phyloP scores from a whole-genome alignment of 306 rosid genomes.

The Elaeagnus macrophylla region DNA sequence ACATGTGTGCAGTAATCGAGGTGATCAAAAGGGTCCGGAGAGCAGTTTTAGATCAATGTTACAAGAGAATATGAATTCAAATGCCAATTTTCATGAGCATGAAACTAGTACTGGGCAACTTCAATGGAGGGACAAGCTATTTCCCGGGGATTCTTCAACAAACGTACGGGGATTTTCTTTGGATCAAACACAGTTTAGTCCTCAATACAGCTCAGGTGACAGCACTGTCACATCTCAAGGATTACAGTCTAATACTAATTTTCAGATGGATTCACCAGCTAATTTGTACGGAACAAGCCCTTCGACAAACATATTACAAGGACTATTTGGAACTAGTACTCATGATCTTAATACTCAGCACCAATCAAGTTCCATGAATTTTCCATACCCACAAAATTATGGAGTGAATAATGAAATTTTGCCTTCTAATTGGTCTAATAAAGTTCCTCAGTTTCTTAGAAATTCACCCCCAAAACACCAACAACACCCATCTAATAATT shows the following conservation, averaged over 20 bases:
- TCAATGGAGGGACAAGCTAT: conserved; percentile 67
- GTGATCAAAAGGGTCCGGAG: conserved; percentile 43
- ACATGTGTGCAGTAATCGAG: conserved; percentile 12
- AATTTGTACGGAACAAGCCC: conserved; percentile 46
- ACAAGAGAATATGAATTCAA: conserved; percentile 55
- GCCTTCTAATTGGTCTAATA: conserved; percentile 30
- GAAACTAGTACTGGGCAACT: conserved; percentile 44
- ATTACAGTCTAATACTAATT: conserved; percentile 22
- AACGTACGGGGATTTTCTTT: conserved; percentile 37
- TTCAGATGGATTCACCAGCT: conserved; percentile 38
- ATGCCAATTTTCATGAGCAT: conserved; percentile 44
- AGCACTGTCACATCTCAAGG: conserved; percentile 61
- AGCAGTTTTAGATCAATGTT: conserved; percentile 58
- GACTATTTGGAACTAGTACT: conserved; percentile 39
- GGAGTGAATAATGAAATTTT: conserved; percentile 41
- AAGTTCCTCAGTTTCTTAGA: conserved; percentile 73
- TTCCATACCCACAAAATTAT: conserved; percentile 38
- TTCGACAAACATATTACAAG: conserved; percentile 53
- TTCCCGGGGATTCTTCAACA: conserved; percentile 30
- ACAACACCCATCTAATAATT: conserved; percentile 19
- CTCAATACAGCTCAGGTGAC: conserved; percentile 69
- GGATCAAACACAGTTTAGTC: conserved; percentile 66
- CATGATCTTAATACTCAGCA: conserved; percentile 34
- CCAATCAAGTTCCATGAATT: conserved; percentile 21
- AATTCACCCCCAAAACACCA: conserved; percentile 62